Evolutionary conservation across 2,329 filamentous ascomycete species (phyloP).

Genomic region (Colletotrichum sojae): DNA sequence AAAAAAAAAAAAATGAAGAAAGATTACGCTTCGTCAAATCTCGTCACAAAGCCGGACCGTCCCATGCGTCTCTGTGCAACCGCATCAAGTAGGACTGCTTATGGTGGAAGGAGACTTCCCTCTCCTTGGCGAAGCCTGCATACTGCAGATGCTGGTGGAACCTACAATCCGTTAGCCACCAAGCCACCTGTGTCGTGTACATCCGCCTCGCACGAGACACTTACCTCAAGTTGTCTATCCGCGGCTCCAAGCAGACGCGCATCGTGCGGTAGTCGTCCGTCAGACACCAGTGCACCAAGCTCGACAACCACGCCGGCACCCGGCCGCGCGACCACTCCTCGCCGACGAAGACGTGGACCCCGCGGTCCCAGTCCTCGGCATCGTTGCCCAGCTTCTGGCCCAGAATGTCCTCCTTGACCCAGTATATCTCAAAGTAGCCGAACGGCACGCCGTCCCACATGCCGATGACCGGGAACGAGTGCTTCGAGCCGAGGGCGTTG

Average conservation of each 20-base stretch:
- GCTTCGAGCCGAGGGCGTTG: conserved; percentile 73
- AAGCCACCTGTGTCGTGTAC: neutral
- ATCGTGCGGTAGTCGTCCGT: conserved; percentile 84
- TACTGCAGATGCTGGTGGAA: conserved; percentile 75
- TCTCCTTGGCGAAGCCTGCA: conserved; percentile 87
- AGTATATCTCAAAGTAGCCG: conserved; percentile 98
- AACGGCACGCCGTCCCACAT: conserved; percentile 97
- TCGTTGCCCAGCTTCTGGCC: conserved; percentile 77
- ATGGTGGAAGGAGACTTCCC: conserved; percentile 88
- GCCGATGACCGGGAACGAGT: conserved; percentile 92
- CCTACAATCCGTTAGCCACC: conserved; percentile 40
- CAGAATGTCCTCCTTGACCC: conserved; percentile 92
- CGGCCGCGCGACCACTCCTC: conserved; percentile 91
- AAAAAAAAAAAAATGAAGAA: too few species aligned
- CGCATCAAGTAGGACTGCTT: conserved; percentile 93
- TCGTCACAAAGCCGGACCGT: conserved; percentile 72
- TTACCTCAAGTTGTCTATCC: conserved; percentile 91
- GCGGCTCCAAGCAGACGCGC: conserved; percentile 87
- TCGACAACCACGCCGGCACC: conserved; percentile 86
- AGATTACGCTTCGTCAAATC: neutral
- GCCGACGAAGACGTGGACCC: conserved; percentile 89
- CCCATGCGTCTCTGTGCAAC: conserved; percentile 84
- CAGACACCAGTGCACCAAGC: conserved; percentile 89
- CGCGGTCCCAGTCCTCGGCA: conserved; percentile 86
- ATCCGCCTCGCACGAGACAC: conserved; percentile 45